phyloP scores from a whole-genome alignment of 805 yeast genomes.

The Helenozyma baotianmanensis region DNA sequence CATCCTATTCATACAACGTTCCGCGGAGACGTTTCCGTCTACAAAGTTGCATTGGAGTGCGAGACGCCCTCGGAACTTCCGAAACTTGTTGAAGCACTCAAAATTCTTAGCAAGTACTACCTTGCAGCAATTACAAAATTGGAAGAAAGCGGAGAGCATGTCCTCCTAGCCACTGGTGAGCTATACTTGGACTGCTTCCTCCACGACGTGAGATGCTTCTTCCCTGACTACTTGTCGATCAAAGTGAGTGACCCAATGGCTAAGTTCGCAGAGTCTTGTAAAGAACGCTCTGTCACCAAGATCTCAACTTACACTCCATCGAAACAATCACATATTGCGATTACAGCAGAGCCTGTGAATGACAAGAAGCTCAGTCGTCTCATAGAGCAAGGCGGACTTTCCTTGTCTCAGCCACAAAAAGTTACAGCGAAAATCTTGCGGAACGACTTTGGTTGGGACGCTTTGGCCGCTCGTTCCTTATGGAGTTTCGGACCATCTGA shows the following conservation, averaged over 20 bases:
- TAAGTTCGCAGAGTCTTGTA: constrained; percentile 72
- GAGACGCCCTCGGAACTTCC: constrained; percentile 75
- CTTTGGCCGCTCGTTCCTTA: constrained; percentile 73
- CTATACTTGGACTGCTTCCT: constrained; percentile 78
- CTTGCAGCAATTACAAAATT: constrained; percentile 64
- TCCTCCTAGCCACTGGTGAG: constrained; percentile 80
- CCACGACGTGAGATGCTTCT: constrained; percentile 65
- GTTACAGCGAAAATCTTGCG: constrained; percentile 52
- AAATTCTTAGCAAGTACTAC: constrained; percentile 58
- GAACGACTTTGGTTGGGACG: constrained; percentile 70
- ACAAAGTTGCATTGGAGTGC: constrained; percentile 83
- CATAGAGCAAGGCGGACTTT: constrained; percentile 47
- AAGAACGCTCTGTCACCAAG: constrained; percentile 60
- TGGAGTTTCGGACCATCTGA: constrained; percentile 72
- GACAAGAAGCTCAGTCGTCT: constrained; percentile 46
- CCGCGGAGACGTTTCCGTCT: constrained; percentile 51
- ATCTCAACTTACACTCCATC: constrained; percentile 56
- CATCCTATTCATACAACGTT: constrained; percentile 36
- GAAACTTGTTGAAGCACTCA: constrained; percentile 62
- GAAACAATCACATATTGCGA: constrained; percentile 53
- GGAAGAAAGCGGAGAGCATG: constrained; percentile 87
- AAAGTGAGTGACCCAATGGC: constrained; percentile 84
- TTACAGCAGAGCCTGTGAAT: constrained; percentile 73
- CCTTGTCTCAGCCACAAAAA: constrained; percentile 32
- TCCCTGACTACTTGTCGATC: constrained; percentile 58